These are phyloP conservation scores for Adansonia grandidieri DNA, from an alignment of 441 rosid species.

Conservation along the genomic window DNA sequence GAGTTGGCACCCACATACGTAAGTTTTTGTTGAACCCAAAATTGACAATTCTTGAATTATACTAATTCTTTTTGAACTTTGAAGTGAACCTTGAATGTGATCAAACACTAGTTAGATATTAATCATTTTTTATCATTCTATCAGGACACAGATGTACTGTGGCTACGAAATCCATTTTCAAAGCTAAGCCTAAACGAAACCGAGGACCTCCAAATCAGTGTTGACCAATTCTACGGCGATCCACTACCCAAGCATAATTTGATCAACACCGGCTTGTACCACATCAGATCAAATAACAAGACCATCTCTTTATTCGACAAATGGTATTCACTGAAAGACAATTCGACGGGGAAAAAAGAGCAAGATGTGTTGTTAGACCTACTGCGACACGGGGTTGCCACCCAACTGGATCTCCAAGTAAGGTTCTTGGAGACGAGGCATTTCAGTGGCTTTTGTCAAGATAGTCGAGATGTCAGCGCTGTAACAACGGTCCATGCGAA, in stretches of 20 bases:
- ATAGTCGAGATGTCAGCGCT: constrained; percentile 47
- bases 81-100: no score
- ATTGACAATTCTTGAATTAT: no score
- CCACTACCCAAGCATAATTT: constrained; percentile 28
- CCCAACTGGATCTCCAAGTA: constrained; percentile 41
- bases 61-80: no score
- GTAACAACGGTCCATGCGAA: constrained; percentile 80
- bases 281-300: constrained; percentile 63
- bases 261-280: constrained; percentile 79
- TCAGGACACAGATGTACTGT: constrained; percentile 80
- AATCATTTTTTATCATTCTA: constrained; percentile 11
- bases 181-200: constrained; percentile 45
- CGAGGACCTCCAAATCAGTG: constrained; percentile 48
- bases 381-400: constrained; percentile 39
- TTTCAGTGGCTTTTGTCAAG: constrained; percentile 79
- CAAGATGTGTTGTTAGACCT: constrained; percentile 66
- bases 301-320: constrained; percentile 58
- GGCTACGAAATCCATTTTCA: constrained; percentile 71
- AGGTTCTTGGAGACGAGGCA: constrained; percentile 50
- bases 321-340: constrained; percentile 69
- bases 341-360: constrained; percentile 60
- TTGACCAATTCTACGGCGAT: not conserved
- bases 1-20: no score
- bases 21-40: no score
- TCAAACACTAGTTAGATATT: not conserved